phyloP scores from a whole-genome alignment of 2,329 filamentous ascomycete genomes.

The Hypomyces perniciosus region DNA sequence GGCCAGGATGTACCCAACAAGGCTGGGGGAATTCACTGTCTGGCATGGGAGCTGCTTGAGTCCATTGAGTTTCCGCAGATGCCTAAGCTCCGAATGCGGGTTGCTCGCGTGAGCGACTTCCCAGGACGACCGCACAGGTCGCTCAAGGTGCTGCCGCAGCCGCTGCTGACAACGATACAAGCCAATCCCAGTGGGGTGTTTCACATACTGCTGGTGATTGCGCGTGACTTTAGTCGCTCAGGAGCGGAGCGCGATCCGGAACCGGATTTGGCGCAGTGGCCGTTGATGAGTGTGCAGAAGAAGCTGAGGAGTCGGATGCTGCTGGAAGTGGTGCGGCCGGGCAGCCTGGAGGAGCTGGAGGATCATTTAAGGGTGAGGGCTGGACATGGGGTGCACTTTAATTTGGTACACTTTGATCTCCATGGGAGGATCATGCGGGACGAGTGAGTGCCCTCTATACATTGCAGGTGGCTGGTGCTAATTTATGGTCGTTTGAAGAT shows the following conservation, averaged over 20 bases:
- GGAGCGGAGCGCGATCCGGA: constrained; percentile 23
- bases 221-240: constrained; percentile 20
- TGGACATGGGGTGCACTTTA: constrained; percentile 19
- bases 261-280: constrained; percentile 25
- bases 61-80: constrained; percentile 12
- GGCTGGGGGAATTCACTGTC: constrained; percentile 20
- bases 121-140: constrained; percentile 8
- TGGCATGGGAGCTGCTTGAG: constrained; percentile 26
- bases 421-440: constrained; percentile 22
- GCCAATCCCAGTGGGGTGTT: constrained; percentile 16
- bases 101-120: constrained; percentile 22
- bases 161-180: constrained; percentile 17
- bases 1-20: constrained; percentile 3
- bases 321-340: constrained; percentile 22
- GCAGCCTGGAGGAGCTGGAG: constrained; percentile 21
- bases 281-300: constrained; percentile 24
- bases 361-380: constrained; percentile 18
- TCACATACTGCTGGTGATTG: constrained; percentile 24
- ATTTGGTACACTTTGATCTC: constrained; percentile 25
- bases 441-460: constrained; percentile 16
- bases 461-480: neutral
- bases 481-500: constrained; percentile 9
- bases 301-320: constrained; percentile 21
- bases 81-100: constrained; percentile 19
- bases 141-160: constrained; percentile 9